Conservation (phyloP, 2,329 filamentous ascomycete species). For the Fusarium napiforme region DNA sequence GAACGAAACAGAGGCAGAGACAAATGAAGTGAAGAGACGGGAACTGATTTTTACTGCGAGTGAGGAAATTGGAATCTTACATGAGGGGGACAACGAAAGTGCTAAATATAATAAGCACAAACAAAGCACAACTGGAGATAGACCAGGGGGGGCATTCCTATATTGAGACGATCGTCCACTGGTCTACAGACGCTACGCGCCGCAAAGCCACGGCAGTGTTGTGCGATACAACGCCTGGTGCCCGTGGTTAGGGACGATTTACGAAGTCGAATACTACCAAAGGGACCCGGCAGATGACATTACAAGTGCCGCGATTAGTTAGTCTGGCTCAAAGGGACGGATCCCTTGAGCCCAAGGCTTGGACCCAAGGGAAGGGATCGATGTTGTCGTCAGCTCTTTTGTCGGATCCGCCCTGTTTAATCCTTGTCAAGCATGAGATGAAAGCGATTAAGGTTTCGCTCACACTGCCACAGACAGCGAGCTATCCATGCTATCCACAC, state of each 20-base stretch:
- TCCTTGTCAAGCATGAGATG: conserved; percentile 3
- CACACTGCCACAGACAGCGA: conserved; percentile 18
- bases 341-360: background rate
- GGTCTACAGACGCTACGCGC: conserved; percentile 9
- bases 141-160: conserved; percentile 11
- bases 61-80: conserved; percentile 12
- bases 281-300: conserved; percentile 24
- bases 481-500: background rate
- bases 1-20: background rate
- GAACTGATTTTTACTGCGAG: background rate
- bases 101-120: conserved; percentile 28
- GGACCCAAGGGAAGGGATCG: conserved; percentile 1
- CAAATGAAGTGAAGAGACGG: background rate
- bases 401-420: conserved; percentile 20
- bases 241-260: background rate
- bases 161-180: conserved; percentile 21
- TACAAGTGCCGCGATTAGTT: conserved; percentile 22
- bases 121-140: conserved; percentile 20
- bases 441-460: conserved; percentile 30
- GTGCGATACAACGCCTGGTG: background rate
- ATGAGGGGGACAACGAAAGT: conserved; percentile 10
- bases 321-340: background rate
- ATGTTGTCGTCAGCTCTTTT: conserved; percentile 21
- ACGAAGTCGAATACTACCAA: conserved; percentile 9
- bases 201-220: conserved; percentile 22